Evolutionary conservation across 192 early-diverging fungal genomes (phyloP).

Genomic region (Mycoemilia scoparia): DNA sequence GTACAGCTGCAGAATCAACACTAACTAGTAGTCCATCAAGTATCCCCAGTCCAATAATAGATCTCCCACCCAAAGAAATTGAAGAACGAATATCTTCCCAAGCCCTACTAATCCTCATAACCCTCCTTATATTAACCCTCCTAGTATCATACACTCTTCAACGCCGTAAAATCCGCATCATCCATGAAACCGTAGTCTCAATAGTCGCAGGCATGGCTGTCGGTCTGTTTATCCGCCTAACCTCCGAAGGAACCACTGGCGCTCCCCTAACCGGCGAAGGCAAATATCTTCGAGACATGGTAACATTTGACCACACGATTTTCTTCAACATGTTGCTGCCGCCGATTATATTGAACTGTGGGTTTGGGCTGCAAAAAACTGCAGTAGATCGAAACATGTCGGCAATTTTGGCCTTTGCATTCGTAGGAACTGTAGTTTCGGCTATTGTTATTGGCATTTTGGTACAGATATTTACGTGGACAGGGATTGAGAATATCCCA

Average conservation of each 20-base stretch:
- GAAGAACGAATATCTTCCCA: conserved; percentile 58
- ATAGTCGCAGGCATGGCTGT: conserved; percentile 61
- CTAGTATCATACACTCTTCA: conserved; percentile 81
- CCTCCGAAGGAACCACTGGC: too few species aligned
- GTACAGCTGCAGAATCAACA: too few species aligned
- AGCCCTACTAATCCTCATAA: conserved; percentile 73
- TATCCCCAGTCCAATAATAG: background rate
- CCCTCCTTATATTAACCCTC: conserved; percentile 68
- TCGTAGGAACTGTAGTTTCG: conserved; percentile 82
- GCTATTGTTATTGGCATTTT: conserved; percentile 71
- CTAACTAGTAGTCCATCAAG: background rate
- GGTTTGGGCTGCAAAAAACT: conserved; percentile 81
- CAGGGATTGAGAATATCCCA: conserved; percentile 46
- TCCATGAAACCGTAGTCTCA: conserved; percentile 94
- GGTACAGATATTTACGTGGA: conserved; percentile 46
- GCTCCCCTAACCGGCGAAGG: too few species aligned
- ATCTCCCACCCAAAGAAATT: conserved; percentile 23
- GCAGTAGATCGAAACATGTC: conserved; percentile 78
- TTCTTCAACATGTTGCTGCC: conserved; percentile 96
- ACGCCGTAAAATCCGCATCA: conserved; percentile 62
- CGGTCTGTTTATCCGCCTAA: conserved; percentile 23
- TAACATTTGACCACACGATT: conserved; percentile 76
- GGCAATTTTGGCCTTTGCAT: conserved; percentile 81
- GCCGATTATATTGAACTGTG: conserved; percentile 93
- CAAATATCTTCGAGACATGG: conserved; percentile 48